Conservation (phyloP, 306 rosid genomes). For the Vigna mungo region DNA sequence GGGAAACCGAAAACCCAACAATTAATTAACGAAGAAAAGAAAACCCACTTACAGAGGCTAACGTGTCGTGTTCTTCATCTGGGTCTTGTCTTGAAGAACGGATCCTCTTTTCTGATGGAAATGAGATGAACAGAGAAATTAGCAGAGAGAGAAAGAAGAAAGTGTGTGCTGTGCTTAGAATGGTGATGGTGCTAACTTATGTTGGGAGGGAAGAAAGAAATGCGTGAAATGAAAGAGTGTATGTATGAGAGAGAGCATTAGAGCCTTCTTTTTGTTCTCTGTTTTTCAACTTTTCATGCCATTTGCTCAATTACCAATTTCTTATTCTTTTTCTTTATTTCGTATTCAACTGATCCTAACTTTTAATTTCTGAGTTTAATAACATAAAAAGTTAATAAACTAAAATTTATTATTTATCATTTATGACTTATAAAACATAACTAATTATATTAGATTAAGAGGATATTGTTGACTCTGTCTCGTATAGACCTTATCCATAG, state of each 20-base stretch:
- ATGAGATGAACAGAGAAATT: neutral
- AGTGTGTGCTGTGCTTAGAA: neutral
- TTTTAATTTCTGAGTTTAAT: no score
- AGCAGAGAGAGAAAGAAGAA: neutral
- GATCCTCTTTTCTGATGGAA: slow-evolving; percentile 4
- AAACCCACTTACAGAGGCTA: slow-evolving; percentile 21
- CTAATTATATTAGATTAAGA: no score
- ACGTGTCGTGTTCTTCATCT: neutral
- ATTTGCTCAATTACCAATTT: no score
- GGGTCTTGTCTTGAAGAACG: slow-evolving; percentile 7
- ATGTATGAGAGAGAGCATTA: neutral
- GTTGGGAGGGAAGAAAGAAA: slow-evolving; percentile 7
- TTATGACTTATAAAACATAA: no score
- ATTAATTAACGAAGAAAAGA: neutral
- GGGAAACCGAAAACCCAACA: neutral
- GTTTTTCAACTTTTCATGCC: no score
- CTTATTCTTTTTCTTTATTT: no score
- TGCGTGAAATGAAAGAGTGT: slow-evolving; percentile 4
- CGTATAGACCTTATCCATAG: no score
- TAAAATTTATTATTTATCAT: no score
- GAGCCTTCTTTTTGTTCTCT: neutral
- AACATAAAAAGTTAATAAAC: no score
- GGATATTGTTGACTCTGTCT: no score
- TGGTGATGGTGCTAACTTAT: neutral
- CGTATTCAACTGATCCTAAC: no score